Base-by-base conservation (phyloP, 2,329 filamentous ascomycete species). In the Sporothrix dimorphospora region DNA sequence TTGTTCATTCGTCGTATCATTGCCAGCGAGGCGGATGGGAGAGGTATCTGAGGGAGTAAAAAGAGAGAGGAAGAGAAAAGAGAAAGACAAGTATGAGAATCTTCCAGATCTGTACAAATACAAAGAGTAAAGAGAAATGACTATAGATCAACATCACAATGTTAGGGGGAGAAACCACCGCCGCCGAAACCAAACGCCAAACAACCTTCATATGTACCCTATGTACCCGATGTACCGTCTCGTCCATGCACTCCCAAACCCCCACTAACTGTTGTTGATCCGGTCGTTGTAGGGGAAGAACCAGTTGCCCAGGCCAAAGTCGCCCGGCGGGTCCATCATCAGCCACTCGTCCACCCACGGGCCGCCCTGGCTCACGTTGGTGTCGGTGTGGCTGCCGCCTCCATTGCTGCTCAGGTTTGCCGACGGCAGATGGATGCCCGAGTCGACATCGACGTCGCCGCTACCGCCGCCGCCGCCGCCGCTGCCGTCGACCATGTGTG, bases 211-310 rank as follows among this genome's bases (percentile, higher is more conserved):
- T 2, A 45, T 45, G 2, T 2, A 45, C 42, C 16, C 11, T 45
- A 45, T 12, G 16, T 45, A 16, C 42, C 42, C 16, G n/a, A n/a
- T n/a, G n/a, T 12, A 45, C 3, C 9, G 16, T 8, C 9, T 16
- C 21, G 49, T 21, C 49, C 21, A 27, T n/a, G n/a, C 5, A 16
- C 9, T 12, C 51, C n/a, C 24, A 19, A 7, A 3, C 49, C 19
- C 9, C 38, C 45, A 11, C n/a, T 34, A 72, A 24, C 47, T 47
- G 47, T 53, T 69, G 49, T 72, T 53, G 24, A 75, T 72, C 16
- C 51, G 70, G 51, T 75, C 72, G 70, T 75, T 74, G 51, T 69
- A 72, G 0, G 74, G 74, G 40, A 72, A 75, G 38, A 75, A 74
- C 73, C 73, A 75, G 70, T 72, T 75, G 40, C 53, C 57, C 8